Evolutionary conservation across 2,329 filamentous ascomycete species (phyloP).

Genomic region (Pseudopyricularia cyperi): DNA sequence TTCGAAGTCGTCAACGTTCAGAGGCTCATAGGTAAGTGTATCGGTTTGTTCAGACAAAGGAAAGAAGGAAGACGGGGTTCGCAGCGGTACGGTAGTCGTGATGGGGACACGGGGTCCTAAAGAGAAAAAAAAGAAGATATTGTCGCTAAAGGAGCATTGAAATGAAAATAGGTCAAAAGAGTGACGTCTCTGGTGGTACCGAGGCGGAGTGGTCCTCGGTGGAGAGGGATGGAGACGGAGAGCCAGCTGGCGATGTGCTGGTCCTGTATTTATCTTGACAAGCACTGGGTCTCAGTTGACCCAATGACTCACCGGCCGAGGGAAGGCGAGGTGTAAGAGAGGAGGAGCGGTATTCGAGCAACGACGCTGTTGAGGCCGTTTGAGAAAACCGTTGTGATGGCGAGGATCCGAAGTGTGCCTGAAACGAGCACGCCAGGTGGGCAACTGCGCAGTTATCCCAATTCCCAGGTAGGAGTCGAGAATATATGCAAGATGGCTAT

Average conservation of each 20-base stretch:
- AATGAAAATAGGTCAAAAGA: neutral
- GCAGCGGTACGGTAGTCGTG: conserved; percentile 9
- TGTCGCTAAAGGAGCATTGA: conserved; percentile 5
- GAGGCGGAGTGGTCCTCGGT: neutral
- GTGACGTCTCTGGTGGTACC: neutral
- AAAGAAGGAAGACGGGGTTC: conserved; percentile 14
- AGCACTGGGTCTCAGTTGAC: neutral
- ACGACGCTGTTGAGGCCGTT: neutral
- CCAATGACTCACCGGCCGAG: neutral
- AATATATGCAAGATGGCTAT: conserved; percentile 15
- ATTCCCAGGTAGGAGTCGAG: neutral
- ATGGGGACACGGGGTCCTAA: conserved; percentile 11
- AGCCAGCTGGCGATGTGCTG: neutral
- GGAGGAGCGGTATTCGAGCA: neutral
- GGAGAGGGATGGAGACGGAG: neutral
- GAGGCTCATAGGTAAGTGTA: conserved; percentile 26
- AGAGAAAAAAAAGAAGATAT: conserved; percentile 10
- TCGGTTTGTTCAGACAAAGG: conserved; percentile 22
- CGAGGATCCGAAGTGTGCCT: neutral
- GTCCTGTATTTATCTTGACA: neutral
- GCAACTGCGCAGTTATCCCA: conserved; percentile 6
- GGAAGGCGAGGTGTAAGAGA: neutral
- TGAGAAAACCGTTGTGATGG: conserved; percentile 1
- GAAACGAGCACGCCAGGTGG: conserved; percentile 6
- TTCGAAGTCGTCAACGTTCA: conserved; percentile 29